A percentile compares a stretch with the other conserved stretches of the same genome.
Conservation (phyloP, 1,284 basidiomycete species). For the Ganoderma meredithae region DNA sequence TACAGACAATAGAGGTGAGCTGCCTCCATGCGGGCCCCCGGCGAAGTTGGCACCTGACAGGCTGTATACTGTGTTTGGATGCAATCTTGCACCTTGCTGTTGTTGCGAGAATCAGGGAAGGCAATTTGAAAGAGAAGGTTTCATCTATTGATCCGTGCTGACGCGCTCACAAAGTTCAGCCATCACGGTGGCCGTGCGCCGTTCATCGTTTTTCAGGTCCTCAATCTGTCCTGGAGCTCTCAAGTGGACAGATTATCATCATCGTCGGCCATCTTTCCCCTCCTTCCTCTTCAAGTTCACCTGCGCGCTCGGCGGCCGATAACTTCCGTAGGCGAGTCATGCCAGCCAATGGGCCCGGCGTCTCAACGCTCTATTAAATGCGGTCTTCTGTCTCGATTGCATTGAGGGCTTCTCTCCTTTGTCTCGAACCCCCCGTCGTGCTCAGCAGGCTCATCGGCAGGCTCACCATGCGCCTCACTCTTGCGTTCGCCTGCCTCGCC, state of each 20-base stretch:
- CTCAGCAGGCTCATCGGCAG: not conserved
- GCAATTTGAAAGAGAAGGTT: not conserved
- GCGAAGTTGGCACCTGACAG: not conserved
- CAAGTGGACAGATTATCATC: not conserved
- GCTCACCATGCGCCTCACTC: not conserved
- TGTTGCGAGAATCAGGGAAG: not conserved
- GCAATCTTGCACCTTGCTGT: no score
- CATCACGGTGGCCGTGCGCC: not conserved
- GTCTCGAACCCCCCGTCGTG: not conserved
- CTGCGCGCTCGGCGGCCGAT: not conserved
- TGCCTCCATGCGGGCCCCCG: not conserved
- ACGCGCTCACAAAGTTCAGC: not conserved
- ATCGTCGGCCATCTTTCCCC: not conserved
- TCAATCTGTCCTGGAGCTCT: not conserved
- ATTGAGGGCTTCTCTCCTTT: not conserved
- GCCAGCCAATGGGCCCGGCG: not conserved
- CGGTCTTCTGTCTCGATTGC: not conserved
- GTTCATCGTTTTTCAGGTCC: not conserved
- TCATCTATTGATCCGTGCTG: not conserved
- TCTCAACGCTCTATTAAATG: slow-evolving; percentile 1
- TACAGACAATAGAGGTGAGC: not conserved
- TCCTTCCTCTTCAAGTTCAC: not conserved
- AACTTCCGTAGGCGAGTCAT: not conserved
- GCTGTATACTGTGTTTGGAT: not conserved
- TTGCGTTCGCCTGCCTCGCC: not conserved